phyloP scores from a whole-genome alignment of 1,139 yeast species.

The Candida sp. region DNA sequence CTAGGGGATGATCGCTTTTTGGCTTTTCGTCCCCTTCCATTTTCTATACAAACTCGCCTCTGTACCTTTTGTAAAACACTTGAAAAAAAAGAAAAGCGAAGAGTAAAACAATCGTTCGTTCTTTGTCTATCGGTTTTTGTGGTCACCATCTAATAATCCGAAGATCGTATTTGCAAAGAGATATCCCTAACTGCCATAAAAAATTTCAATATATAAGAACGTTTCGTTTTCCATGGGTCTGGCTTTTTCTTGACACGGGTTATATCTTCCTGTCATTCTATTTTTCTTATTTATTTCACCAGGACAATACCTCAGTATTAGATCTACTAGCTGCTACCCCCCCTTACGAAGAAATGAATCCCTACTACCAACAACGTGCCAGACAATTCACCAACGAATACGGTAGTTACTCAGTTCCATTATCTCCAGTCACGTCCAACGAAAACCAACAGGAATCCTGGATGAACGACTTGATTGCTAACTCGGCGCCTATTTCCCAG shows the following conservation, averaged over 20 bases:
- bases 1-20: too few relatives aligned
- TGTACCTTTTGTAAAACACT: background rate
- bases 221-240: background rate
- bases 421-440: constrained; percentile 18
- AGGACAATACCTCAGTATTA: background rate
- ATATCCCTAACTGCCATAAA: background rate
- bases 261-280: background rate
- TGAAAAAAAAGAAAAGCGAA: background rate
- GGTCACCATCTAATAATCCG: background rate
- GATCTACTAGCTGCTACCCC: background rate
- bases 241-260: too few relatives aligned
- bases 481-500: constrained; percentile 19
- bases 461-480: constrained; percentile 23
- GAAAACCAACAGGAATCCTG: constrained; percentile 16
- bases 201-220: background rate
- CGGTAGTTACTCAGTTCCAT: constrained; percentile 15
- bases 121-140: background rate
- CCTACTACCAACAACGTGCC: constrained; percentile 1
- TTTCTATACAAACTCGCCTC: background rate
- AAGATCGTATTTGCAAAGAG: background rate
- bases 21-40: background rate
- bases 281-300: background rate
- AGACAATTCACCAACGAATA: constrained; percentile 8
- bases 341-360: background rate
- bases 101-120: background rate